Percentiles rank a stretch among this genome's conserved stretches.
phyloP scores from a whole-genome alignment of 169 alveolate genomes.

The Eimeria necatrix region DNA sequence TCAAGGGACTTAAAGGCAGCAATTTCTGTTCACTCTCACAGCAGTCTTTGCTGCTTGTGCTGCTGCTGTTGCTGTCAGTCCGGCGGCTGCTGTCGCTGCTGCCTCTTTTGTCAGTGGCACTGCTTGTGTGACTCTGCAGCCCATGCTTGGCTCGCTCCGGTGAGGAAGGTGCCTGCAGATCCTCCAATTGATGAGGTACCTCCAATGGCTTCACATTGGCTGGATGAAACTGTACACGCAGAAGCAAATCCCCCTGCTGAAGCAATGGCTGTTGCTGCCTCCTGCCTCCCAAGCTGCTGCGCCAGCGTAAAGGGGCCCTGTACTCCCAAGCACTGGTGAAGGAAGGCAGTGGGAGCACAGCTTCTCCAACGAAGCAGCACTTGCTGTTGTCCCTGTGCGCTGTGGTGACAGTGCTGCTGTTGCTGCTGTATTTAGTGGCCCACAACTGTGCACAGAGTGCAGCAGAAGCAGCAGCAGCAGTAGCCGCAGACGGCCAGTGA shows the following conservation, averaged over 20 bases:
- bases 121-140: neutral
- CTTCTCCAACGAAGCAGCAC: constrained; percentile 66
- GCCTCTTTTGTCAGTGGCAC: constrained; percentile 4
- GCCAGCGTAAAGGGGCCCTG: constrained; percentile 69
- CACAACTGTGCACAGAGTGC: constrained; percentile 59
- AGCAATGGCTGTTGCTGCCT: constrained; percentile 47
- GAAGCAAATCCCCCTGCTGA: constrained; percentile 41
- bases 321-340: constrained; percentile 65
- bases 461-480: constrained; percentile 67
- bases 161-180: neutral
- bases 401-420: neutral
- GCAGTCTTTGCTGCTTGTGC: neutral
- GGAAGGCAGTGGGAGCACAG: constrained; percentile 56
- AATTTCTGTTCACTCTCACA: neutral
- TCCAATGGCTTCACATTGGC: neutral
- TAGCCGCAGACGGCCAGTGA: constrained; percentile 74
- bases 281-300: constrained; percentile 67
- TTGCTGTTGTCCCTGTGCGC: neutral
- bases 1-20: neutral
- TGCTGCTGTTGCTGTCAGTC: constrained; percentile 55
- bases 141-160: neutral
- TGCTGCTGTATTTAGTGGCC: constrained; percentile 27
- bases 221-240: constrained; percentile 69
- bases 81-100: constrained; percentile 33
- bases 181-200: neutral